Conservation (phyloP, 2,329 filamentous ascomycete species). For the Blastomyces gilchristii region DNA sequence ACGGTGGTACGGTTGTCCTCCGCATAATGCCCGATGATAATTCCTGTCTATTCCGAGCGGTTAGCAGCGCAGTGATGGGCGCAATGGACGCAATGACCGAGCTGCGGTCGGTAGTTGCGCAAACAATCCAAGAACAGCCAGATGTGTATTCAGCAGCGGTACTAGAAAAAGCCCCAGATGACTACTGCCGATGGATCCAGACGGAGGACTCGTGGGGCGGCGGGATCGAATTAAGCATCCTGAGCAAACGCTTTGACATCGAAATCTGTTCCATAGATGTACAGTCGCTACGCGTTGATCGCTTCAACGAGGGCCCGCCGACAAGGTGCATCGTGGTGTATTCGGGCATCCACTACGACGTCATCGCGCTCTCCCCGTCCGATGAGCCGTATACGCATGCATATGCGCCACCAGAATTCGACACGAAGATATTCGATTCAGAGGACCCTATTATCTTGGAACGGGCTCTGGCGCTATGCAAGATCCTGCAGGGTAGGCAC, state of each 20-base stretch:
- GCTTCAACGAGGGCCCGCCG: slow-evolving; percentile 64
- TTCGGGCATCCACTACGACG: slow-evolving; percentile 88
- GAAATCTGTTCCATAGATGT: slow-evolving; percentile 83
- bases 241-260: slow-evolving; percentile 73
- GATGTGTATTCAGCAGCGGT: slow-evolving; percentile 65
- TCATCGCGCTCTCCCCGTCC: slow-evolving; percentile 63
- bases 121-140: slow-evolving; percentile 63
- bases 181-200: slow-evolving; percentile 75
- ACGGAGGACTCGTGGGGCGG: slow-evolving; percentile 80
- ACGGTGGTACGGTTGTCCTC: slow-evolving; percentile 54
- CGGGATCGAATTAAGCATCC: slow-evolving; percentile 75
- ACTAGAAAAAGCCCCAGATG: slow-evolving; percentile 59
- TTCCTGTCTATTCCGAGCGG: slow-evolving; percentile 83
- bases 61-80: slow-evolving; percentile 67
- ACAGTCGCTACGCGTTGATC: slow-evolving; percentile 54
- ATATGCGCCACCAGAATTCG: slow-evolving; percentile 58
- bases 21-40: slow-evolving; percentile 97
- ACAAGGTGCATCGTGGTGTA: slow-evolving; percentile 74
- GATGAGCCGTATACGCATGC: slow-evolving; percentile 47
- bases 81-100: slow-evolving; percentile 58
- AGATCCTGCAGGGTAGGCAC: slow-evolving; percentile 57
- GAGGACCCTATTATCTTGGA: slow-evolving; percentile 46
- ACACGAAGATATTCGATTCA: slow-evolving; percentile 63
- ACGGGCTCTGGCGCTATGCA: slow-evolving; percentile 55
- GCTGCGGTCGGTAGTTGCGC: slow-evolving; percentile 66